Evolutionary conservation across 345 rosid genomes (phyloP), one percentile per base, ranked within the genome.

Genomic region (Fremontodendron californicum): DNA sequence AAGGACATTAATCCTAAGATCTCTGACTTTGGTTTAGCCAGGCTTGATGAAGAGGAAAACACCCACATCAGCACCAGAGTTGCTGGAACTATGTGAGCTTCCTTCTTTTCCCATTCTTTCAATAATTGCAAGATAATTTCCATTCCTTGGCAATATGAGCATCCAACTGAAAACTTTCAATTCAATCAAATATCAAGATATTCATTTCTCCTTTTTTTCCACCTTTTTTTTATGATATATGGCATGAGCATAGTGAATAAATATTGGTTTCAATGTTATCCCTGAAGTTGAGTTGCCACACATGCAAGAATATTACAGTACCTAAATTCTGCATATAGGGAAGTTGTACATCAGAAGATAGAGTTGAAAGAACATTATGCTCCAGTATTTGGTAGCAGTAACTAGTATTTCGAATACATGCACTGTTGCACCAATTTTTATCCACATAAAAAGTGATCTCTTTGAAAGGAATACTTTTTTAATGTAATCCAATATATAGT

Each of bases 1-100:
- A 80, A 82, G 83, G 72, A 83, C 52, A 75, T 90, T 9, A 87
- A 84, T 11, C 85, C 93, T 39, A 87, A 87, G 72, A 89, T 91
- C 55, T 90, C 92, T n/a, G 93, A 91, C 78, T 91, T 91, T 71
- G 92, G 93, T 63, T 77, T 91, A 33, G 93, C 96, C 23, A 91
- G 83, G 49, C 89, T 91, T 19, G 89, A 91, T 21, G 90, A 86
- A 60, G 93, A 86, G 40, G 92, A 88, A 61, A 85, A 91, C 39
- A 88, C 92, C 54, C 92, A 90, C 76, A 89, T 91, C 72, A 91
- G 91, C 82, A 88, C 96, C 72, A 77, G 91, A 77, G 69, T 90
- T 70, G 91, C 91, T 16, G 93, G 92, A 88, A 89, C 92, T 74
- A 82, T 72, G 96, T 91, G 48, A 87, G 88, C 54, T 12, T 42